phyloP scores from a whole-genome alignment of 148 eudicot species.

The Diospyros lotus region DNA sequence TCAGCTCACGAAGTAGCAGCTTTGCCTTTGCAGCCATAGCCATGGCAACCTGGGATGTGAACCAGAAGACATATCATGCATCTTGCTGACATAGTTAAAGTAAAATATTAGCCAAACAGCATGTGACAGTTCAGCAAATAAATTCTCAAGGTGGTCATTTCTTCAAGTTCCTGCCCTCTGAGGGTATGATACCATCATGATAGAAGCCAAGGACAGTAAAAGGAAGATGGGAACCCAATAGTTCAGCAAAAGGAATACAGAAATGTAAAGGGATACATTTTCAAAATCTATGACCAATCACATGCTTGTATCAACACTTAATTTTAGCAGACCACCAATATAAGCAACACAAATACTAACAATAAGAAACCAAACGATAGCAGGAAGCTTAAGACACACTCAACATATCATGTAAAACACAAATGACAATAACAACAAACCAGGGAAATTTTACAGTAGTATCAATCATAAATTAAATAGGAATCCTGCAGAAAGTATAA shows the following conservation, averaged over 20 bases:
- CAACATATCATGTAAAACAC: too few relatives aligned
- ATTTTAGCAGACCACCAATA: neutral
- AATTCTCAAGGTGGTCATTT: neutral
- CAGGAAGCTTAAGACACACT: too few relatives aligned
- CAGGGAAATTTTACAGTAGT: too few relatives aligned
- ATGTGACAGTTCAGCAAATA: neutral
- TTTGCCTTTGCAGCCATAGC: constrained; percentile 93
- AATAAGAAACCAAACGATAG: neutral
- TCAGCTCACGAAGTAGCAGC: constrained; percentile 78
- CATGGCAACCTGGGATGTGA: constrained; percentile 67
- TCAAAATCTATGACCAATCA: too few relatives aligned
- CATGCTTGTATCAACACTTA: neutral
- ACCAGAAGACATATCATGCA: constrained; percentile 19
- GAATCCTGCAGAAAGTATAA: neutral
- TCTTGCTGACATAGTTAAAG: neutral
- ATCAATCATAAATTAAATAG: neutral
- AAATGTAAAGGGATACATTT: too few relatives aligned
- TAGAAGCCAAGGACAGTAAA: too few relatives aligned
- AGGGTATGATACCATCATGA: too few relatives aligned
- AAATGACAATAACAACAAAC: too few relatives aligned
- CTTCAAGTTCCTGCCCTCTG: neutral
- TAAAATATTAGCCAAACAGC: neutral
- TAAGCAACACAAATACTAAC: neutral
- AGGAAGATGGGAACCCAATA: neutral
- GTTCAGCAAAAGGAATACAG: neutral